A percentile compares a stretch with the other conserved stretches of the same genome.
Conservation (phyloP, 2,329 filamentous ascomycete species). For the Atkinsonella hypoxylon region DNA sequence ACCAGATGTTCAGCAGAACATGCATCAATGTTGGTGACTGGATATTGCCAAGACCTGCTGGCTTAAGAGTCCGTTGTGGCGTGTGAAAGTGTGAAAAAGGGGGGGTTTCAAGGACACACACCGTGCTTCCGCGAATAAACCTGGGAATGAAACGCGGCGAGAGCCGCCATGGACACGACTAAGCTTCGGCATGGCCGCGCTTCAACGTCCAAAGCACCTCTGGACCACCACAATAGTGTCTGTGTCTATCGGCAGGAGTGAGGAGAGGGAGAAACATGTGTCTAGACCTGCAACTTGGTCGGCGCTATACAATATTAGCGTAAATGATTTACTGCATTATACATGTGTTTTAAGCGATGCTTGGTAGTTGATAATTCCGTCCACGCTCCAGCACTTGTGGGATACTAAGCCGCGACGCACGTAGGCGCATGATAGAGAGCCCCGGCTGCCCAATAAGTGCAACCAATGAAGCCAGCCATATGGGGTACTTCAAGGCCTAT, state of each 20-base stretch:
- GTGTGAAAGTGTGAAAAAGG: neutral
- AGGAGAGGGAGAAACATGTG: too few relatives aligned
- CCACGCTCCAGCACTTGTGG: neutral
- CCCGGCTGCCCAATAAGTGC: neutral
- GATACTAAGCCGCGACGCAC: too few relatives aligned
- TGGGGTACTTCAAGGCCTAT: neutral
- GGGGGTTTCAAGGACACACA: neutral
- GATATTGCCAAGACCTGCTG: conserved; percentile 1
- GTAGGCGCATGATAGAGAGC: too few relatives aligned
- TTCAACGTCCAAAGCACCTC: neutral
- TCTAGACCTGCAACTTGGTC: neutral
- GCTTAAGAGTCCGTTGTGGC: conserved; percentile 2
- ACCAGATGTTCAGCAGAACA: conserved; percentile 7
- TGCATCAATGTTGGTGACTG: conserved; percentile 1
- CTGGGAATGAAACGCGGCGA: neutral
- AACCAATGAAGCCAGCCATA: neutral
- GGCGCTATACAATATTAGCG: neutral
- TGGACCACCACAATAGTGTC: neutral
- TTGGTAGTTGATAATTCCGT: neutral
- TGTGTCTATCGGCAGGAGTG: neutral
- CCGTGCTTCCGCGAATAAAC: neutral
- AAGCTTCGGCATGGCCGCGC: neutral
- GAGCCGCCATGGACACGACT: neutral
- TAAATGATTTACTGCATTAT: neutral
- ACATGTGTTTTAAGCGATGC: neutral